Percentiles rank a stretch among this genome's conserved stretches.
phyloP scores from a whole-genome alignment of 2,329 filamentous ascomycete species.

The Arthroderma sp. region DNA sequence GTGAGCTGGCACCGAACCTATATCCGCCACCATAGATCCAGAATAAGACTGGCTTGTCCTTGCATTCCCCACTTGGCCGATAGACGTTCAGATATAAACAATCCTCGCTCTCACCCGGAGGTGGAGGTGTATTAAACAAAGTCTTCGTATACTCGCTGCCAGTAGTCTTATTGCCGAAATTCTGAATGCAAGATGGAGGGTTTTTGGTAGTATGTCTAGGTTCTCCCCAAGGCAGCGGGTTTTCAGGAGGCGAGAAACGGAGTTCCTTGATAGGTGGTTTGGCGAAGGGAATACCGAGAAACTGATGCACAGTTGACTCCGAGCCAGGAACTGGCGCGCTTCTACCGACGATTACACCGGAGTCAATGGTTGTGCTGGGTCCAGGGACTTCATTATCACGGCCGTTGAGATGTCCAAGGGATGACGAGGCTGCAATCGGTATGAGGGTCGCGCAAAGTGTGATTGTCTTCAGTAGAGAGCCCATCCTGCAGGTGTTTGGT shows the following conservation, averaged over 20 bases:
- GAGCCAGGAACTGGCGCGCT: neutral
- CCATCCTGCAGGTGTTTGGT: neutral
- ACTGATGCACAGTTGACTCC: neutral
- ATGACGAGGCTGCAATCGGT: neutral
- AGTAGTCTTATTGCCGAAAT: neutral
- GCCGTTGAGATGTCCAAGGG: neutral
- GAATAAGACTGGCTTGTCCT: neutral
- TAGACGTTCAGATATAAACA: constrained; percentile 7
- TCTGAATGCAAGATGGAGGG: constrained; percentile 1
- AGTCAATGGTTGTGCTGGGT: neutral
- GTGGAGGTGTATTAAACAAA: neutral
- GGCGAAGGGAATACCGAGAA: constrained; percentile 6
- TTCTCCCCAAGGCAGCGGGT: neutral
- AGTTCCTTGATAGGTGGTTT: neutral
- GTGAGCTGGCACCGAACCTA: neutral
- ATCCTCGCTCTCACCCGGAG: constrained; percentile 1
- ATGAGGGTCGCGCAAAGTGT: neutral
- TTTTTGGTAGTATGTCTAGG: neutral
- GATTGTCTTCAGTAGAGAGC: neutral
- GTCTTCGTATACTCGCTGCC: neutral
- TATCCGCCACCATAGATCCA: constrained; percentile 3
- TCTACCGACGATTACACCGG: constrained; percentile 3
- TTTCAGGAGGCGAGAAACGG: neutral
- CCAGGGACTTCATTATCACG: neutral
- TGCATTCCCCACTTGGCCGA: neutral